Evolutionary conservation across 768 basidiomycete genomes (phyloP).

Genomic region (Tricholoma terreum): DNA sequence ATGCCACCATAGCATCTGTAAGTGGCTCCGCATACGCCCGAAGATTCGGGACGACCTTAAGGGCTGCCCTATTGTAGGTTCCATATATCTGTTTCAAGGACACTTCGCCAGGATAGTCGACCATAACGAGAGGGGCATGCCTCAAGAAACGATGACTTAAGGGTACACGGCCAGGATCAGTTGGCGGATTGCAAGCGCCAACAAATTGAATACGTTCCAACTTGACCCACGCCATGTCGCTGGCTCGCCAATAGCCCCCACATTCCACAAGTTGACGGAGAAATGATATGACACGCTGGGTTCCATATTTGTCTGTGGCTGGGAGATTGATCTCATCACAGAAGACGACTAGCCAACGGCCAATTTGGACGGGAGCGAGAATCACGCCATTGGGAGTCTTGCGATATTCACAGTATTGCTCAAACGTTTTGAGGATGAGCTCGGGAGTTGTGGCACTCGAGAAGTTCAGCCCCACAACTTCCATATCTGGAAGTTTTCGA

Average conservation of each 20-base stretch:
- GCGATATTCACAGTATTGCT: slow-evolving; percentile 98
- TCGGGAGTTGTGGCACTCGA: slow-evolving; percentile 98
- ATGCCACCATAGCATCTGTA: slow-evolving; percentile 95
- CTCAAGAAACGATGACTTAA: slow-evolving; percentile 96
- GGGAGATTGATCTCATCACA: slow-evolving; percentile 99
- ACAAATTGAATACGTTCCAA: slow-evolving; percentile 99
- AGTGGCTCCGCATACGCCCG: slow-evolving; percentile 91
- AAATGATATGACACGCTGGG: slow-evolving; percentile 98
- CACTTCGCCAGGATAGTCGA: slow-evolving; percentile 96
- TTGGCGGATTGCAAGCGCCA: slow-evolving; percentile 98
- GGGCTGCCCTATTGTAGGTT: slow-evolving; percentile 92
- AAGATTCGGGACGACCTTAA: slow-evolving; percentile 93
- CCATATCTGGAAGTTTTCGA: slow-evolving; percentile 97
- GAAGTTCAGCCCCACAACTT: slow-evolving; percentile 98
- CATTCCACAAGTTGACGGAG: slow-evolving; percentile 94
- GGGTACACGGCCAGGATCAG: slow-evolving; percentile 98
- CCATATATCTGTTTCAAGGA: slow-evolving; percentile 98
- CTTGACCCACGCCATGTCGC: slow-evolving; percentile 96
- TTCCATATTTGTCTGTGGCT: slow-evolving; percentile 96
- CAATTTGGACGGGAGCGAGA: slow-evolving; percentile 90
- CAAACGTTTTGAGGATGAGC: slow-evolving; percentile 97
- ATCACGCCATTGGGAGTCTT: slow-evolving; percentile 99
- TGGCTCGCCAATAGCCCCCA: slow-evolving; percentile 91
- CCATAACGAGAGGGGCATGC: slow-evolving; percentile 97
- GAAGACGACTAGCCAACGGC: slow-evolving; percentile 98